These are phyloP conservation scores for Drosera capensis DNA, from an alignment of 148 eudicot species.

Conservation along the genomic window DNA sequence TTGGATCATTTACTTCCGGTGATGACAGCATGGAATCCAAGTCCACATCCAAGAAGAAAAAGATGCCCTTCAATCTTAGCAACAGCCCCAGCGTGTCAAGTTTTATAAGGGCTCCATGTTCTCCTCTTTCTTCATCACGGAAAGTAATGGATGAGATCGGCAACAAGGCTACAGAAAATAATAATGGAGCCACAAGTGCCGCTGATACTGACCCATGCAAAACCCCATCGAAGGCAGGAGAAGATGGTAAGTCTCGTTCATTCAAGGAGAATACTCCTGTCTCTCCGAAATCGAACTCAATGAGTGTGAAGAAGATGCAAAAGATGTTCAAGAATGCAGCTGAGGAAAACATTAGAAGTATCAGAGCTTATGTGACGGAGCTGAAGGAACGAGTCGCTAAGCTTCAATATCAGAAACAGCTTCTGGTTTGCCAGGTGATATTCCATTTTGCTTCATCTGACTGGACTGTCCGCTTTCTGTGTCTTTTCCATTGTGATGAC, in stretches of 20 bases:
- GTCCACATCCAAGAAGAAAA: conserved; percentile 50
- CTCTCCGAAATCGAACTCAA: conserved; percentile 38
- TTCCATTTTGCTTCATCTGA: not conserved
- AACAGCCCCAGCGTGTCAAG: not conserved
- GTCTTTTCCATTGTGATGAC: not conserved
- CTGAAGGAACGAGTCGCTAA: conserved; percentile 87
- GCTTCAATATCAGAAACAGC: conserved; percentile 81
- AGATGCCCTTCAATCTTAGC: too few relatives aligned
- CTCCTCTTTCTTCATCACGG: conserved; percentile 22
- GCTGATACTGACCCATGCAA: conserved; percentile 28
- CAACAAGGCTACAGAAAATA: conserved; percentile 45
- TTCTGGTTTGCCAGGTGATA: conserved; percentile 81
- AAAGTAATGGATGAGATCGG: conserved; percentile 66
- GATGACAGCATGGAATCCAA: conserved; percentile 45
- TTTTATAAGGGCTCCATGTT: conserved; percentile 46
- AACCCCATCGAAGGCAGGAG: conserved; percentile 57
- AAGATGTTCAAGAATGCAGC: conserved; percentile 92
- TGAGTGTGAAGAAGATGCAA: conserved; percentile 91
- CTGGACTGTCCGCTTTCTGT: not conserved
- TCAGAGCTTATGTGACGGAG: conserved; percentile 76
- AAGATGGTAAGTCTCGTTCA: conserved; percentile 42
- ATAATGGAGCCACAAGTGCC: conserved; percentile 14
- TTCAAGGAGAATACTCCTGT: conserved; percentile 86
- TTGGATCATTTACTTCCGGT: conserved; percentile 26
- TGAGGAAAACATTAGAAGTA: conserved; percentile 82